A percentile compares a stretch with the other conserved stretches of the same genome.
Evolutionary conservation across 176 grass and related monocot species (phyloP).

Genomic region (Paspalum vaginatum): DNA sequence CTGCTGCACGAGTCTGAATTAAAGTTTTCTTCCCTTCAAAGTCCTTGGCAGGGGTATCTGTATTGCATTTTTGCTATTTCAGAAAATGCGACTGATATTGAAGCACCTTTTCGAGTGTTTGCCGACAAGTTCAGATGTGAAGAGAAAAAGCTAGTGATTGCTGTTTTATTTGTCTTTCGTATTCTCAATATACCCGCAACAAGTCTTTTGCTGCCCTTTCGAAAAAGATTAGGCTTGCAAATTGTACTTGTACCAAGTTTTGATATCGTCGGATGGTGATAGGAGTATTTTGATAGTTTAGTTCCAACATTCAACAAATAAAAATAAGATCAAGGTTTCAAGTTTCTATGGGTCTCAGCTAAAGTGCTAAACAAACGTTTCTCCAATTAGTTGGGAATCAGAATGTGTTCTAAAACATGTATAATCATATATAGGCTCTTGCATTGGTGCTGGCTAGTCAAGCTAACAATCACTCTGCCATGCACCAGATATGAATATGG

Average conservation of each 20-base stretch:
- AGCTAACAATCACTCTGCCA: not conserved
- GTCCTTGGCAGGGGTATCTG: too few species aligned
- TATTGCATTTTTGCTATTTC: too few species aligned
- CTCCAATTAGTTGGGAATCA: not conserved
- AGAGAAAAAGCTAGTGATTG: too few species aligned
- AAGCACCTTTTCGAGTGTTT: too few species aligned
- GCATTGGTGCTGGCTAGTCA: not conserved
- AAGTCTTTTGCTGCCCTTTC: too few species aligned
- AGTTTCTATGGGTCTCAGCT: not conserved
- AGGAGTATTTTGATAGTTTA: not conserved
- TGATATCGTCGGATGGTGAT: not conserved
- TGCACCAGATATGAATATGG: not conserved
- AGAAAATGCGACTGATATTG: too few species aligned
- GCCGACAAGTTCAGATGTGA: too few species aligned
- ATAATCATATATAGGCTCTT: not conserved
- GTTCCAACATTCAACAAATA: not conserved
- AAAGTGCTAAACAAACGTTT: too few species aligned
- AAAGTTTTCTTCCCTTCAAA: too few species aligned
- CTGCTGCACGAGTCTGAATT: too few species aligned
- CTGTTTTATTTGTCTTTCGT: too few species aligned
- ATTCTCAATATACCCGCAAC: too few species aligned
- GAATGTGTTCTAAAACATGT: not conserved
- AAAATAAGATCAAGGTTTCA: not conserved
- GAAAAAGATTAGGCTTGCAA: not conserved
- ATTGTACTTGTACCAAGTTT: not conserved